Base-by-base conservation (phyloP, 179 eudicot species). In the Heliamphora pulchella region DNA sequence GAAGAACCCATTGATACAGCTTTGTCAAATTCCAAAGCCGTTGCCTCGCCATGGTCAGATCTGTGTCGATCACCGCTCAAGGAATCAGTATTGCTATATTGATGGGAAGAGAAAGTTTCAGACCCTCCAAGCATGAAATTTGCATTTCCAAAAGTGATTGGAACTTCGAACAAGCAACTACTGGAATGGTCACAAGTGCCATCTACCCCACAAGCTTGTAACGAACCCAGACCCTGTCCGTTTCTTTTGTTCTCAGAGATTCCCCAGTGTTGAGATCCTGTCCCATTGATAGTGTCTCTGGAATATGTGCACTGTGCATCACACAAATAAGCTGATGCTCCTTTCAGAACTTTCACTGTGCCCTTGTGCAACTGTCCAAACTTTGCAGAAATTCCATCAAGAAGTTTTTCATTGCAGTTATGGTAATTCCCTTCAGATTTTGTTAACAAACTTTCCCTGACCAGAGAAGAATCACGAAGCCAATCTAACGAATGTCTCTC, bases 121-220 rank as follows among this genome's bases (percentile, higher is more conserved):
- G 84, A 78, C 61, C 85, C 84, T 81, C 80, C 80, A 85, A 65
- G 75, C 2, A 76, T 76, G 65, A 80, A 22, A 72, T 71, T 75
- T 47, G 54, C 74, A 77, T 85, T 79, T 82, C 80, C 89, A 50
- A 81, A 79, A 61, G 85, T 80, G 44, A 88, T 72, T 54, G 89
- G 91, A 86, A 82, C 88, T 43, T 84, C 91, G 84, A 80, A 87
- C 44, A 87, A 78, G 83, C 77, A 59, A 83, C 77, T 83, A 74
- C 83, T 82, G 54, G 81, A 81, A 61, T 87, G 90, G 63, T 85
- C 59, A 58, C 84, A 80, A 61, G 81, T 81, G 48, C 76, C 79
- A 74, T 82, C 89, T 77, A 88, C 83, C 62, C 80, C 81, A 78
- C 78, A 82, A 73, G 86, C 83, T 64, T 80, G 82, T 66, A 78